Evolutionary conservation across 805 yeast species (phyloP), one percentile per base, ranked within the genome.

Genomic region (Saturnispora hagleri): DNA sequence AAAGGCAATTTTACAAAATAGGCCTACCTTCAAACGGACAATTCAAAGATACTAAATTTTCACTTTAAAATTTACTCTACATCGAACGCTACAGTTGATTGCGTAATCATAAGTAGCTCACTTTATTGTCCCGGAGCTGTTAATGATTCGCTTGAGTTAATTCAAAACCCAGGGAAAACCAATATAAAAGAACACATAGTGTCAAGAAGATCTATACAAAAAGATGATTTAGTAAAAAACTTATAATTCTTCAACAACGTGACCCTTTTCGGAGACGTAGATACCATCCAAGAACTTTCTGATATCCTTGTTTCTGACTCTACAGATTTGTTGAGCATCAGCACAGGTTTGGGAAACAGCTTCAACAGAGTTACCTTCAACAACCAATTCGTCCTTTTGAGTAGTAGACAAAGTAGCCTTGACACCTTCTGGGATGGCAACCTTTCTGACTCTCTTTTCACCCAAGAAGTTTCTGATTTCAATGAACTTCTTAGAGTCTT

Each of bases 201-300:
- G 41, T 47, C 40, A 41, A 51, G 24, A 31, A 43, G 33, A 40
- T 35, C 13, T 20, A 15, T 28, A 42, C 17, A 48, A 15, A 26
- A 22, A 34, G 22, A 28, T 20, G 34, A 27, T 47, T 38, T 45
- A 31, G 12, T 36, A 33, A 18, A 46, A 22, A 20, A 17, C 44
- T 56, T 60, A 60, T 38, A 55, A 40, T 50, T 66, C 68, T 56
- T 83, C 87, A 60, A 76, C 86, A 71, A 91, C 80, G 73, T 79
- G 78, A 70, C 96, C 96, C 78, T 86, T 86, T 79, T 86, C 95
- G 64, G 97, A 90, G 69, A 91, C 99, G 76, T 91, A 91, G 80
- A 91, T 90, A 89, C 99, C 99, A 77, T 95, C 99, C 82, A 93
- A 86, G 84, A 91, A 91, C 84, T 91, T 91, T 80, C 99, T 88